A percentile compares a stretch with the other conserved stretches of the same genome.
phyloP scores from a whole-genome alignment of 2,329 filamentous ascomycete species.

The Emergomyces orientalis region DNA sequence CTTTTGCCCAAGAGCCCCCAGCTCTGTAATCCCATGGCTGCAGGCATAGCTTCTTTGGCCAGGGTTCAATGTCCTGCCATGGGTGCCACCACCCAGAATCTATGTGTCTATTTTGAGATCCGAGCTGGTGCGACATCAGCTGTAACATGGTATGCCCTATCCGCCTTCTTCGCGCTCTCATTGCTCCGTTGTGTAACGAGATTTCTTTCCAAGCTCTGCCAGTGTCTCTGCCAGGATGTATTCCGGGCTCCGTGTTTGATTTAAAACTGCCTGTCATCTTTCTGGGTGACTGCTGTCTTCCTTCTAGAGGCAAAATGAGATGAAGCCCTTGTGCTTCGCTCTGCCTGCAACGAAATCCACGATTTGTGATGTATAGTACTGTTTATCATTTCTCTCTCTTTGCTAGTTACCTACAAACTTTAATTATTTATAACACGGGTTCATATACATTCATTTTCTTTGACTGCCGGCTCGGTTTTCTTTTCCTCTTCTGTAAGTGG shows the following conservation, averaged over 20 bases:
- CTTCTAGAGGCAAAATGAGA: background rate
- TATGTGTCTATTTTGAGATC: background rate
- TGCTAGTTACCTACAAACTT: background rate
- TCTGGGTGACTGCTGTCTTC: background rate
- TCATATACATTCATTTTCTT: background rate
- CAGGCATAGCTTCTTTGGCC: background rate
- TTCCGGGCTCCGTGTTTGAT: background rate
- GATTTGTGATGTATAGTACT: background rate
- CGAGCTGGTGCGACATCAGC: background rate
- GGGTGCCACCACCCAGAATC: background rate
- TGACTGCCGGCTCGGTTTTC: background rate
- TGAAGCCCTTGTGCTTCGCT: background rate
- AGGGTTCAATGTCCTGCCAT: background rate
- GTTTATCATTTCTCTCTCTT: background rate
- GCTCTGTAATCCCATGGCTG: background rate
- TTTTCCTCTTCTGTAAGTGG: background rate
- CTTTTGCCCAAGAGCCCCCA: background rate
- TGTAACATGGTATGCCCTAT: background rate
- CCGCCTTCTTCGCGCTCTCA: background rate
- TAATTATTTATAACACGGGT: too few relatives aligned
- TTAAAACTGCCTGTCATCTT: background rate
- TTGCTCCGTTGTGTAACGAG: background rate
- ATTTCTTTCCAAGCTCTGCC: background rate
- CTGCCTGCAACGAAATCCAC: too few relatives aligned
- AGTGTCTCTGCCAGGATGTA: background rate